These are phyloP conservation scores for Amborella trichopoda DNA, from an alignment of 164 flowering plant genomes.

Conservation along the genomic window DNA sequence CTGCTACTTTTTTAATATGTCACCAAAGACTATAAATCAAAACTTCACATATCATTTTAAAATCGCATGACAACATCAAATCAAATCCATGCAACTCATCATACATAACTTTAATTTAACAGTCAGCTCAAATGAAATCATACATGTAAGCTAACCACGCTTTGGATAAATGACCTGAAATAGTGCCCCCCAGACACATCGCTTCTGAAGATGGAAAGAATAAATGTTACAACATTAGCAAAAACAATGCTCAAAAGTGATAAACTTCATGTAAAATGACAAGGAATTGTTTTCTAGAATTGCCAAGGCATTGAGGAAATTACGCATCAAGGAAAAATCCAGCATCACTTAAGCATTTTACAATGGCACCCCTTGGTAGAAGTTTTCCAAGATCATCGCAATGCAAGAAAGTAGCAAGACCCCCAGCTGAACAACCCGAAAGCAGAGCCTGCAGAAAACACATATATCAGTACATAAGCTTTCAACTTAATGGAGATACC, in stretches of 20 bases:
- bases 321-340: slow-evolving; percentile 88
- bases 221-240: neutral
- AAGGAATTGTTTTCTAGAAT: neutral
- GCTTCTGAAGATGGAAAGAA: slow-evolving; percentile 30
- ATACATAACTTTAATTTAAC: neutral
- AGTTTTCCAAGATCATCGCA: slow-evolving; percentile 57
- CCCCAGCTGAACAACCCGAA: slow-evolving; percentile 99
- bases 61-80: neutral
- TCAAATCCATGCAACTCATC: neutral
- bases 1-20: neutral
- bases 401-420: slow-evolving; percentile 68
- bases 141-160: slow-evolving; percentile 66
- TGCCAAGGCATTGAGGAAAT: slow-evolving; percentile 10
- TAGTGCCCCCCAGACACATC: slow-evolving; percentile 48
- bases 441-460: slow-evolving; percentile 60
- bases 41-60: neutral
- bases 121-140: neutral
- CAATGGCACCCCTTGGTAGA: slow-evolving; percentile 51
- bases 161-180: slow-evolving; percentile 37
- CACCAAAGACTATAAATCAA: neutral
- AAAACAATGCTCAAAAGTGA: neutral
- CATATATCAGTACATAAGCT: neutral
- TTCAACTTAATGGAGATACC: neutral
- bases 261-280: neutral
- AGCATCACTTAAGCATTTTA: slow-evolving; percentile 94